Percentiles rank a stretch among this genome's conserved stretches.
Evolutionary conservation across 2,329 filamentous ascomycete species (phyloP).

Genomic region (Cladosporium phlei): DNA sequence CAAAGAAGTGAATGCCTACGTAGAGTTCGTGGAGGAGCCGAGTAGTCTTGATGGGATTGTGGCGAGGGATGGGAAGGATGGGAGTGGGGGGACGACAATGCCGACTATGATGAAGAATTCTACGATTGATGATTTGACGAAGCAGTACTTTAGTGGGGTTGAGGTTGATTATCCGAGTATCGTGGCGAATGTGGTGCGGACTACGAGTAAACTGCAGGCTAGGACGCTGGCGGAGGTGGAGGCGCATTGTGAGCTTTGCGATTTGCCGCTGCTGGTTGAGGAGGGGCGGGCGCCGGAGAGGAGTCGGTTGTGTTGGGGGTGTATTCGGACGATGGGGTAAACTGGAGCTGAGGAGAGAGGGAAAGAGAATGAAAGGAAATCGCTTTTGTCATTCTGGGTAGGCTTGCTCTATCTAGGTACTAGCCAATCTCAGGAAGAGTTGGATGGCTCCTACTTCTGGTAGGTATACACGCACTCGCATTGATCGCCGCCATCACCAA

Average conservation of each 20-base stretch:
- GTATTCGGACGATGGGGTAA: constrained; percentile 37
- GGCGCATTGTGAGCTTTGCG: constrained; percentile 61
- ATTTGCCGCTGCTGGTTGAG: constrained; percentile 62
- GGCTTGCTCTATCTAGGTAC: too few species aligned
- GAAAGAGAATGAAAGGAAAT: too few species aligned
- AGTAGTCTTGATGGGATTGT: too few species aligned
- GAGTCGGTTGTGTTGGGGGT: constrained; percentile 64
- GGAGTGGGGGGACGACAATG: not conserved
- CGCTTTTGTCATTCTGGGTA: too few species aligned
- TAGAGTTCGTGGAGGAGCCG: constrained; percentile 36
- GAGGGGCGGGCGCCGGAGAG: constrained; percentile 27
- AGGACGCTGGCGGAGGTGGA: constrained; percentile 30
- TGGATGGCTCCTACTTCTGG: too few species aligned
- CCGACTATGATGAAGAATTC: constrained; percentile 53
- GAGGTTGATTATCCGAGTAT: constrained; percentile 84
- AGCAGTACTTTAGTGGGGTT: constrained; percentile 79
- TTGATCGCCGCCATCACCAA: too few species aligned
- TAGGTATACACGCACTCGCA: too few species aligned
- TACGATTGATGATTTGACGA: constrained; percentile 88
- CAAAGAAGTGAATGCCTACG: constrained; percentile 70
- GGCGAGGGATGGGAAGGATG: not conserved
- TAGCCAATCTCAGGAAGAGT: too few species aligned
- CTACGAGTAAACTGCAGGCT: constrained; percentile 71
- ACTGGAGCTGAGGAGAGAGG: not conserved
- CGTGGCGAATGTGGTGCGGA: constrained; percentile 91